These are phyloP conservation scores for Peniophora sp. DNA, from an alignment of 1,284 basidiomycete species.

Conservation along the genomic window DNA sequence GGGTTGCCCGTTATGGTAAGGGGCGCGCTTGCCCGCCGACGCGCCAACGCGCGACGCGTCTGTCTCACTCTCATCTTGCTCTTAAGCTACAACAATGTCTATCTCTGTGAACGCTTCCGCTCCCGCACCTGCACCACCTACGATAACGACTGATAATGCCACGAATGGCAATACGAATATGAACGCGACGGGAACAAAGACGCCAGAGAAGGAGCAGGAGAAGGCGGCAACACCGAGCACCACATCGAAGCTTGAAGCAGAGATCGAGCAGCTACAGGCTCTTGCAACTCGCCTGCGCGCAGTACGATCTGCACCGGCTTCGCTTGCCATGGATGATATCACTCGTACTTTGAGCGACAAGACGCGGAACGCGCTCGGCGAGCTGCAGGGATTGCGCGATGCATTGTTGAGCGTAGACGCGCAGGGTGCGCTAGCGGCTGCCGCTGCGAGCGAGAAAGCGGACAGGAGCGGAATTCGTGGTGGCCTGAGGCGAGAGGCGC, in stretches of 20 bases:
- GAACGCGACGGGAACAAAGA: constrained; percentile 1
- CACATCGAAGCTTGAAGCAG: constrained; percentile 9
- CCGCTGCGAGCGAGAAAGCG: constrained; percentile 9
- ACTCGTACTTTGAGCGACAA: background rate
- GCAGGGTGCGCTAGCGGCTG: constrained; percentile 9
- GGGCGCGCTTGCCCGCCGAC: no score
- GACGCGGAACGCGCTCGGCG: background rate
- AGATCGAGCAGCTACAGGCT: constrained; percentile 13
- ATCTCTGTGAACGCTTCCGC: no score
- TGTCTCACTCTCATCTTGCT: no score
- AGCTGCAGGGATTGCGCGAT: constrained; percentile 5
- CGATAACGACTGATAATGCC: background rate
- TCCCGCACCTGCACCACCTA: background rate
- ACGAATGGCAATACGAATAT: background rate
- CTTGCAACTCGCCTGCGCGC: constrained; percentile 9
- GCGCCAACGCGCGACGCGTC: no score
- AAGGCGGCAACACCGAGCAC: constrained; percentile 4
- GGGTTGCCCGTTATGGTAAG: no score
- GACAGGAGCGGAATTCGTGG: constrained; percentile 7
- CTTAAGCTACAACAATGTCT: no score
- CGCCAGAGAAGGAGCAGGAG: background rate
- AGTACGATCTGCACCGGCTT: background rate
- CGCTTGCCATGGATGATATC: background rate
- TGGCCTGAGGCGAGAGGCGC: constrained; percentile 3
- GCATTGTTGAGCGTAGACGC: constrained; percentile 6